These are phyloP conservation scores for Eucommia ulmoides DNA, from an alignment of 257 asterid species.

Conservation along the genomic window DNA sequence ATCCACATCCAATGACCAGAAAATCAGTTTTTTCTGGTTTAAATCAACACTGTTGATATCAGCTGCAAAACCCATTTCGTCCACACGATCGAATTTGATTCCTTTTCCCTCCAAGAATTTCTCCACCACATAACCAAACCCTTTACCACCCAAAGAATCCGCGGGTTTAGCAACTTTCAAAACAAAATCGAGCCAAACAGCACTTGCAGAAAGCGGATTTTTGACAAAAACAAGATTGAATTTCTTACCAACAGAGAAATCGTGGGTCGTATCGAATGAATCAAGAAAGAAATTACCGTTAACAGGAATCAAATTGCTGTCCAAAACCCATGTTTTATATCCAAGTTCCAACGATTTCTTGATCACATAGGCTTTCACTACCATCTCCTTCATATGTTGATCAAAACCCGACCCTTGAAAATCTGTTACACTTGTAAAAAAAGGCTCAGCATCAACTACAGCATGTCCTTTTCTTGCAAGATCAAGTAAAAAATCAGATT, in stretches of 20 bases:
- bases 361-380: slow-evolving; percentile 38
- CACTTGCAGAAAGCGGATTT: slow-evolving; percentile 44
- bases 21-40: slow-evolving; percentile 32
- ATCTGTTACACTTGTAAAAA: slow-evolving; percentile 26
- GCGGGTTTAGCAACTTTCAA: slow-evolving; percentile 30
- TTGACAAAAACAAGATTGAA: slow-evolving; percentile 29
- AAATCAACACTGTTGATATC: slow-evolving; percentile 17
- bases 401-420: slow-evolving; percentile 32
- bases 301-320: slow-evolving; percentile 51
- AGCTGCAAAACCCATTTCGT: slow-evolving; percentile 38
- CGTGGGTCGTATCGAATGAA: slow-evolving; percentile 27
- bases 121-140: slow-evolving; percentile 31
- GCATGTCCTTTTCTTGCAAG: slow-evolving; percentile 85
- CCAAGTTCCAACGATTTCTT: slow-evolving; percentile 56
- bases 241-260: slow-evolving; percentile 40
- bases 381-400: slow-evolving; percentile 33
- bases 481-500: slow-evolving; percentile 44
- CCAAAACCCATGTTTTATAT: slow-evolving; percentile 43
- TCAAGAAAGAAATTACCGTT: slow-evolving; percentile 28
- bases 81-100: slow-evolving; percentile 26
- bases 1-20: slow-evolving; percentile 44
- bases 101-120: slow-evolving; percentile 35
- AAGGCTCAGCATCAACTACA: slow-evolving; percentile 40
- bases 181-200: slow-evolving; percentile 35
- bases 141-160: slow-evolving; percentile 14